A percentile compares a stretch with the other conserved stretches of the same genome.
Evolutionary conservation across 164 flowering plant genomes (phyloP).

Genomic region (Akebia trifoliata): DNA sequence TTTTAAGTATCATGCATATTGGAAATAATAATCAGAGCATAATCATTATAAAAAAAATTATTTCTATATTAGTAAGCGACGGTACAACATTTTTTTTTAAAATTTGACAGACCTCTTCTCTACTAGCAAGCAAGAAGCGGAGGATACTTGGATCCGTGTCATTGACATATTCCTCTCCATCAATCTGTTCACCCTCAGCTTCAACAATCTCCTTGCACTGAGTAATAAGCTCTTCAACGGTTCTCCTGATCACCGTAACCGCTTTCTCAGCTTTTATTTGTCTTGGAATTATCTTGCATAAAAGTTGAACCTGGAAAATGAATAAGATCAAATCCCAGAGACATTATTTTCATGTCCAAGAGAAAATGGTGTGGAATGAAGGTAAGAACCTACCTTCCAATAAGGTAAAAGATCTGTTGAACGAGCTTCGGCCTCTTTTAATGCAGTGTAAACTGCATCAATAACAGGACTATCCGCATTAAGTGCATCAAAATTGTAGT

Average conservation of each 20-base stretch:
- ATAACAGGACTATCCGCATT: constrained; percentile 76
- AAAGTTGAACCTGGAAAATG: constrained; percentile 44
- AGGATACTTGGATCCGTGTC: constrained; percentile 91
- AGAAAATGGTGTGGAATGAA: not conserved
- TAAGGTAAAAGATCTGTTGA: constrained; percentile 86
- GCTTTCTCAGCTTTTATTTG: constrained; percentile 91
- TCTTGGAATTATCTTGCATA: constrained; percentile 78
- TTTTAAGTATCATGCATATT: too few relatives aligned
- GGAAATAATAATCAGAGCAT: too few relatives aligned
- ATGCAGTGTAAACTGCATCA: constrained; percentile 87
- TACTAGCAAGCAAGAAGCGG: constrained; percentile 86
- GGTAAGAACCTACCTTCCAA: constrained; percentile 68
- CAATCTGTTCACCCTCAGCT: constrained; percentile 68
- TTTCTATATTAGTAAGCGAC: not conserved
- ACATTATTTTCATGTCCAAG: not conserved
- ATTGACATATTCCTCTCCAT: constrained; percentile 85
- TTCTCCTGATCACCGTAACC: constrained; percentile 55
- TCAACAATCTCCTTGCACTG: constrained; percentile 85
- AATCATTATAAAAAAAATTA: not conserved
- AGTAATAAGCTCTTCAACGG: constrained; percentile 73
- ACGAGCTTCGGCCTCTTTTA: constrained; percentile 89
- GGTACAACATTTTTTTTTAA: not conserved
- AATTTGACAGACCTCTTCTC: constrained; percentile 66
- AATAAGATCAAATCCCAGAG: not conserved
- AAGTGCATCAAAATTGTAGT: constrained; percentile 87